These are phyloP conservation scores for Leccinum fibrillosum DNA, from an alignment of 768 basidiomycete species.

Conservation along the genomic window DNA sequence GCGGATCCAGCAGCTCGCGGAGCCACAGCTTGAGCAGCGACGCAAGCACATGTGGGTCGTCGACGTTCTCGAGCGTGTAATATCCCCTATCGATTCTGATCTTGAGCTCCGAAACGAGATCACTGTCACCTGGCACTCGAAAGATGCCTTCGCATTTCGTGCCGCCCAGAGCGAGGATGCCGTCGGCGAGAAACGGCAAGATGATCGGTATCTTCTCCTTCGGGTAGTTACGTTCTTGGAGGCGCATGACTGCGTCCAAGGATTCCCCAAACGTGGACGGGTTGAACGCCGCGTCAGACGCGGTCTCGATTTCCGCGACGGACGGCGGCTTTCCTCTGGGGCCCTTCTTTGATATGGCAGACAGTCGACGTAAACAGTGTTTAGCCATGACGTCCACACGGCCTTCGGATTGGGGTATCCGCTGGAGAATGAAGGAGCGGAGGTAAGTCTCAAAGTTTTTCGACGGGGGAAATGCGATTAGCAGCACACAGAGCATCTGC, in stretches of 20 bases:
- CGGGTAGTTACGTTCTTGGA: conserved; percentile 86
- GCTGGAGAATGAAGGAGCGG: conserved; percentile 71
- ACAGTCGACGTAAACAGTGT: conserved; percentile 79
- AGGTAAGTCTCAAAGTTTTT: conserved; percentile 90
- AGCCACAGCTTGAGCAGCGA: conserved; percentile 93
- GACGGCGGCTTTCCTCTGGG: conserved; percentile 83
- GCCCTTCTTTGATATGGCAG: conserved; percentile 75
- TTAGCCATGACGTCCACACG: conserved; percentile 89
- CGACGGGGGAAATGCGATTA: conserved; percentile 91
- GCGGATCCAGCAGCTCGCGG: conserved; percentile 87
- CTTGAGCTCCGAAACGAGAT: conserved; percentile 84
- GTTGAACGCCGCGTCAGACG: conserved; percentile 93
- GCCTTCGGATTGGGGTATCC: conserved; percentile 64
- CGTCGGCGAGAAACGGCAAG: conserved; percentile 89
- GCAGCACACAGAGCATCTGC: conserved; percentile 86
- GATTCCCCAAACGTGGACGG: conserved; percentile 94
- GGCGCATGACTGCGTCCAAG: conserved; percentile 74
- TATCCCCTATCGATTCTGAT: conserved; percentile 88
- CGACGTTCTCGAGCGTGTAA: conserved; percentile 85
- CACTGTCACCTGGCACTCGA: conserved; percentile 87
- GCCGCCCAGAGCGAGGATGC: conserved; percentile 86
- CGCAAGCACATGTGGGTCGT: conserved; percentile 87
- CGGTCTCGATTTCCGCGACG: conserved; percentile 85
- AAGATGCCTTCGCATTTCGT: conserved; percentile 88
- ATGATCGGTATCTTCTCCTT: conserved; percentile 86